Base-by-base conservation (phyloP, 1,284 basidiomycete genomes). In the Apiotrichum gamsii region DNA sequence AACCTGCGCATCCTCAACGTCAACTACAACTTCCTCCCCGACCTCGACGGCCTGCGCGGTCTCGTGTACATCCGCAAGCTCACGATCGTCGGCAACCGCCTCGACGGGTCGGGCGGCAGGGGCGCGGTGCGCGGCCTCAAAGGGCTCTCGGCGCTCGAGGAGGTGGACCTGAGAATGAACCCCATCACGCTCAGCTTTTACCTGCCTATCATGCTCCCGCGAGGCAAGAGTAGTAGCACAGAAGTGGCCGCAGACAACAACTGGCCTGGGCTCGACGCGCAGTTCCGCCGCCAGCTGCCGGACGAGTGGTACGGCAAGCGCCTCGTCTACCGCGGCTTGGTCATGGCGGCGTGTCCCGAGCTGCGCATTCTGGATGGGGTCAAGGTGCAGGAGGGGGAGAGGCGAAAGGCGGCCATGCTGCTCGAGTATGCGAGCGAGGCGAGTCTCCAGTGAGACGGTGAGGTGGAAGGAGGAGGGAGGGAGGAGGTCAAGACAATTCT, bases 181-280 rank as follows among this genome's bases (percentile, higher is more conserved):
- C 90, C 91, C 42, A 87, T 85, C 55, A 94, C 90, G 21, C 79
- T 93, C n/a, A 85, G 86, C 6, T 93, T 89, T 83, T 95, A 95
- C 71, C 77, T 94, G 20, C 90, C 91, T 18, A 74, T 94, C 56
- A 76, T 91, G 43, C 80, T 87, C 44, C 55, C 61, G 15, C 19
- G 20, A 14, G 5, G 20, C 4, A 23, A 21, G 15, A 11, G 25
- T 6, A 11, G 25, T 11, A 28, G 37, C 16, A 16, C 20, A 15
- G 8, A 32, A 40, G 14, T 37, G 41, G 8, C 31, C 4, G 21
- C 47, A 39, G 20, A 51, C 48, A 11, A 25, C 33, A 57, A 52
- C 23, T 74, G 72, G 88, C 75, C 81, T 56, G 82, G 83, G 57
- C 75, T 89, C 62, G 91, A 96, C 72, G 75, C 76, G 8, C 84